Evolutionary conservation across 1,139 yeast genomes (phyloP).

Genomic region (Lodderomyces beijingensis): DNA sequence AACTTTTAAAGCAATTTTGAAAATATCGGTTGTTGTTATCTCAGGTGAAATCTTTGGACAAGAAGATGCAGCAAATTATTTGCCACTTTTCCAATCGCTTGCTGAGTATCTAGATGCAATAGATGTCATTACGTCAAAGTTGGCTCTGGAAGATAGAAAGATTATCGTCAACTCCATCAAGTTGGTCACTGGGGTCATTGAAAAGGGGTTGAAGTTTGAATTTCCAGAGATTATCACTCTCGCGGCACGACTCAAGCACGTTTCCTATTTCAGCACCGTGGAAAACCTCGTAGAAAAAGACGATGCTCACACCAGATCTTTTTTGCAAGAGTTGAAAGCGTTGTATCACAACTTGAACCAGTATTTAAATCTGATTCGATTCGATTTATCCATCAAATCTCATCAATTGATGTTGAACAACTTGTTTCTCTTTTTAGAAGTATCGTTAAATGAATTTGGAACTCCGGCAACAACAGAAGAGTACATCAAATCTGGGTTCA

Average conservation of each 20-base stretch:
- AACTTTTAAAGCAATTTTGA: slow-evolving; percentile 46
- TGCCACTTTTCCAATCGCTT: slow-evolving; percentile 40
- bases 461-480: slow-evolving; percentile 44
- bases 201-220: slow-evolving; percentile 37
- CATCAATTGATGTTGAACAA: slow-evolving; percentile 43
- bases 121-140: slow-evolving; percentile 38
- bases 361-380: slow-evolving; percentile 30
- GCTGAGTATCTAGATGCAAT: slow-evolving; percentile 41
- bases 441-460: slow-evolving; percentile 42
- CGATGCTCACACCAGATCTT: slow-evolving; percentile 23
- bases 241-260: slow-evolving; percentile 43
- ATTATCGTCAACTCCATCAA: slow-evolving; percentile 42
- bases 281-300: slow-evolving; percentile 36
- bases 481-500: slow-evolving; percentile 44
- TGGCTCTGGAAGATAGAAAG: slow-evolving; percentile 42
- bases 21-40: slow-evolving; percentile 40
- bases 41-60: slow-evolving; percentile 42
- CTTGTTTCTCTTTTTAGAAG: slow-evolving; percentile 37
- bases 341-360: slow-evolving; percentile 38
- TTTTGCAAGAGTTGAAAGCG: no score
- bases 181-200: slow-evolving; percentile 44
- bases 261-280: slow-evolving; percentile 39
- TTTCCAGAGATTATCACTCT: slow-evolving; percentile 40
- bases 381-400: slow-evolving; percentile 37
- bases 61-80: slow-evolving; percentile 32